Evolutionary conservation across 148 eudicot species (phyloP).

Genomic region (Cornus suecica): DNA sequence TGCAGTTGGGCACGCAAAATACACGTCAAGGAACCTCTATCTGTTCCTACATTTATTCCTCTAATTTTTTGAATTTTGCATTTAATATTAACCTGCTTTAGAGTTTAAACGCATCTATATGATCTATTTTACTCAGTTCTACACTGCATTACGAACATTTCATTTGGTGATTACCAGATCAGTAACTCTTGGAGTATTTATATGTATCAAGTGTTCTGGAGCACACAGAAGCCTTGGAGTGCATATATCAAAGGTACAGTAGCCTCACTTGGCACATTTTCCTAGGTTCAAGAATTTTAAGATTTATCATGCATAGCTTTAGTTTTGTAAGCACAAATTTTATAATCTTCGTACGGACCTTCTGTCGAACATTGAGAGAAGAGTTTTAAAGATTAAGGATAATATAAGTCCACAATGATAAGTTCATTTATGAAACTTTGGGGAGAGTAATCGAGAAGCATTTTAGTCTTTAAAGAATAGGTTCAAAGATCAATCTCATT

Average conservation of each 20-base stretch:
- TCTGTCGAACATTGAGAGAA: not conserved
- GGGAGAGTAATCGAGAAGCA: too few species aligned
- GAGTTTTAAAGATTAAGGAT: too few species aligned
- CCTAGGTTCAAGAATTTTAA: not conserved
- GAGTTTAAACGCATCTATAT: not conserved
- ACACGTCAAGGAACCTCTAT: not conserved
- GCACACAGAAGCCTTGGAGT: conserved; percentile 97
- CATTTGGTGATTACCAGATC: conserved; percentile 51
- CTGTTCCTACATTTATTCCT: not conserved
- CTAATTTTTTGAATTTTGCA: not conserved
- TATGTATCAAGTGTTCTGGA: conserved; percentile 97
- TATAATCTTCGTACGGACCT: not conserved
- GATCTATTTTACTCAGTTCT: not conserved
- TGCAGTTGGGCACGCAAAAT: not conserved
- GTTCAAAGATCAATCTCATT: too few species aligned
- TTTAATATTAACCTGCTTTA: not conserved
- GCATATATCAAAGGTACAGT: conserved; percentile 79
- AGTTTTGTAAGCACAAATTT: conserved; percentile 1
- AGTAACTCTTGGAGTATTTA: conserved; percentile 69
- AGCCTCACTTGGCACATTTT: not conserved
- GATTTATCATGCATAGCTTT: not conserved
- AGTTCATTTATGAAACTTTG: too few species aligned
- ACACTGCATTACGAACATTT: not conserved
- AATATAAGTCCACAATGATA: too few species aligned
- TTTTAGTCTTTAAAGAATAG: too few species aligned